phyloP scores from a whole-genome alignment of 2,329 filamentous ascomycete species.

The Alternaria gansuensis region DNA sequence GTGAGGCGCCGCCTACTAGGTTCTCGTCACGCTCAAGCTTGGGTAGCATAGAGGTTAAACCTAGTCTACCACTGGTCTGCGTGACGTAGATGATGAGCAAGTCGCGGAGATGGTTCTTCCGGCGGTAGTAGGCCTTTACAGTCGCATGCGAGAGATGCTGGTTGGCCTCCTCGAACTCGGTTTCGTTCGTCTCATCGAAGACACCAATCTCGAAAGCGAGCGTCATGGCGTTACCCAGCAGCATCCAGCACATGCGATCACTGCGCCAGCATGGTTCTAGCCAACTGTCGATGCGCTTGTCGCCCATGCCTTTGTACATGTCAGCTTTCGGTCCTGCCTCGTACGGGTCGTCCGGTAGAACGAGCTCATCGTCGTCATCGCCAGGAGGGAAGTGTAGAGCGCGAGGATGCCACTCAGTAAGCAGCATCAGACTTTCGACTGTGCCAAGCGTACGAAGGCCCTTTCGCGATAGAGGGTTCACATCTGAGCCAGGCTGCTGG shows the following conservation, averaged over 20 bases:
- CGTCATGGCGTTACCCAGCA: constrained; percentile 88
- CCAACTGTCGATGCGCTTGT: constrained; percentile 91
- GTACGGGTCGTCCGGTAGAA: constrained; percentile 74
- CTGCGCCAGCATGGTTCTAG: constrained; percentile 91
- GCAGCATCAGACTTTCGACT: constrained; percentile 89
- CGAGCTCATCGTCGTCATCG: constrained; percentile 70
- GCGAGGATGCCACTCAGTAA: constrained; percentile 97
- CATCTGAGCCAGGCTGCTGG: constrained; percentile 71
- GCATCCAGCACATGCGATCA: constrained; percentile 98
- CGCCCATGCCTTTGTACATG: constrained; percentile 70
- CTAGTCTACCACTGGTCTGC: constrained; percentile 90
- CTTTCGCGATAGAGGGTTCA: constrained; percentile 64
- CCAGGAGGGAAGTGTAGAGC: constrained; percentile 89
- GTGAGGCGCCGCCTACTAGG: constrained; percentile 37
- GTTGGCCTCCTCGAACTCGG: constrained; percentile 60
- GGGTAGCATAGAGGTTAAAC: constrained; percentile 93
- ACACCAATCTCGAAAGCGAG: constrained; percentile 93
- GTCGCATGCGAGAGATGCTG: constrained; percentile 59
- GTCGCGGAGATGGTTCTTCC: constrained; percentile 82
- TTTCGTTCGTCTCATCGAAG: constrained; percentile 86
- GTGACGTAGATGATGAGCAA: constrained; percentile 90
- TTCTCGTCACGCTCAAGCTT: constrained; percentile 47
- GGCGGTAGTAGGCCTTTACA: constrained; percentile 78
- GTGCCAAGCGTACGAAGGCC: constrained; percentile 90
- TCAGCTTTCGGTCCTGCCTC: constrained; percentile 53